Conservation (phyloP, 1,284 basidiomycete species). For the Ustilago bromivora region DNA sequence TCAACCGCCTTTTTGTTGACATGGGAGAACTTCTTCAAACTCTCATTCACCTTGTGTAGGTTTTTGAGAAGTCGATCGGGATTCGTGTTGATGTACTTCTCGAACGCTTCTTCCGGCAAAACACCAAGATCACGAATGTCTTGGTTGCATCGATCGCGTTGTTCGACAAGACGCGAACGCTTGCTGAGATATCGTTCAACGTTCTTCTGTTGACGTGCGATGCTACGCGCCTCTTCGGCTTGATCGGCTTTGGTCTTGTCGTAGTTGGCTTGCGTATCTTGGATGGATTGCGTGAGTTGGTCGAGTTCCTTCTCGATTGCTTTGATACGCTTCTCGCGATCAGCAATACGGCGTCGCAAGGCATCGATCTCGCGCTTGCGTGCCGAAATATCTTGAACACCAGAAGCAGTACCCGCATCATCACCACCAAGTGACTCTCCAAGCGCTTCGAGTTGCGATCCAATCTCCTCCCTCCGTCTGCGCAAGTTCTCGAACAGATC, state of each 20-base stretch:
- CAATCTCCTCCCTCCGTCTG: conserved; percentile 82
- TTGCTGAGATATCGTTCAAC: conserved; percentile 94
- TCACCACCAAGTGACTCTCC: conserved; percentile 75
- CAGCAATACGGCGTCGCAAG: conserved; percentile 73
- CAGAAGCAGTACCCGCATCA: conserved; percentile 80
- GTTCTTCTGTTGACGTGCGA: conserved; percentile 90
- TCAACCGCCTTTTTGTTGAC: conserved; percentile 99
- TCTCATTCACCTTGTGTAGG: conserved; percentile 89
- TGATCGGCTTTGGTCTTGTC: conserved; percentile 86
- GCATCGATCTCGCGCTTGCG: conserved; percentile 58
- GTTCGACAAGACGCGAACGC: conserved; percentile 81
- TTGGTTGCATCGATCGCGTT: conserved; percentile 91
- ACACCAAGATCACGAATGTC: conserved; percentile 96
- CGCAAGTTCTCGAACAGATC: conserved; percentile 90
- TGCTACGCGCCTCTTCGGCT: conserved; percentile 83
- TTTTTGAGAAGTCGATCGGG: conserved; percentile 90
- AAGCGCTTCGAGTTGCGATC: conserved; percentile 80
- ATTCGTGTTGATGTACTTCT: conserved; percentile 86
- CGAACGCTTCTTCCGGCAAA: conserved; percentile 94
- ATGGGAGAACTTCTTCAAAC: conserved; percentile 93
- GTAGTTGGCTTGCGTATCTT: conserved; percentile 76
- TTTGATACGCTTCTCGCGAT: conserved; percentile 41
- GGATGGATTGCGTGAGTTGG: conserved; percentile 76
- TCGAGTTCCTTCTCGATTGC: conserved; percentile 73
- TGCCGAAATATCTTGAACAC: conserved; percentile 78